Evolutionary conservation across 1,139 yeast genomes (phyloP).

Genomic region (Starmera stellimalicola): DNA sequence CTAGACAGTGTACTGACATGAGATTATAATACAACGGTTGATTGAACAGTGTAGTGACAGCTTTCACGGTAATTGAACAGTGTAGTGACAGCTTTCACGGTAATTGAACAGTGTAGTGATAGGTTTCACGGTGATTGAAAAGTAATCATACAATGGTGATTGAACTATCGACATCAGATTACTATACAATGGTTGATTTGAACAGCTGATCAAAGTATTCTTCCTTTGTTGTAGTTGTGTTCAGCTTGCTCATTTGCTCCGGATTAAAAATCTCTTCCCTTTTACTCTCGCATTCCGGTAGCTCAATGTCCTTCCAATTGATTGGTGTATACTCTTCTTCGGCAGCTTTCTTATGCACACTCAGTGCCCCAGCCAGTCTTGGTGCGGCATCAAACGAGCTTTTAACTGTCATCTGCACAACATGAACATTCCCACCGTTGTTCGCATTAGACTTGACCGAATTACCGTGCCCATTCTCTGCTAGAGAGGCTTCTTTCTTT

Average conservation of each 20-base stretch:
- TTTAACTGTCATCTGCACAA: constrained; percentile 71
- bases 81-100: no score
- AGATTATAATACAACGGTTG: constrained; percentile 1
- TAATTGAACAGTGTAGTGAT: no score
- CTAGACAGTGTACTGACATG: constrained; percentile 33
- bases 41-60: background rate
- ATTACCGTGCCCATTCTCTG: constrained; percentile 25
- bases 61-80: no score
- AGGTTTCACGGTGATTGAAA: no score
- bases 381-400: constrained; percentile 50
- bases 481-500: constrained; percentile 22
- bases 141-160: no score
- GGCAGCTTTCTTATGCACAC: constrained; percentile 63
- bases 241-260: constrained; percentile 18
- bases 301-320: constrained; percentile 38
- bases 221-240: constrained; percentile 24
- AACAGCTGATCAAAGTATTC: constrained; percentile 23
- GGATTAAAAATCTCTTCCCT: constrained; percentile 23
- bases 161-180: no score
- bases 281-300: constrained; percentile 26
- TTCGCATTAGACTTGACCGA: constrained; percentile 29
- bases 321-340: constrained; percentile 54
- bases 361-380: constrained; percentile 69
- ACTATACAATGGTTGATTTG: constrained; percentile 13
- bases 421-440: constrained; percentile 40